These are phyloP conservation scores for Phytomonas sp. DNA, from an alignment of 208 protist genomes.

Conservation along the genomic window DNA sequence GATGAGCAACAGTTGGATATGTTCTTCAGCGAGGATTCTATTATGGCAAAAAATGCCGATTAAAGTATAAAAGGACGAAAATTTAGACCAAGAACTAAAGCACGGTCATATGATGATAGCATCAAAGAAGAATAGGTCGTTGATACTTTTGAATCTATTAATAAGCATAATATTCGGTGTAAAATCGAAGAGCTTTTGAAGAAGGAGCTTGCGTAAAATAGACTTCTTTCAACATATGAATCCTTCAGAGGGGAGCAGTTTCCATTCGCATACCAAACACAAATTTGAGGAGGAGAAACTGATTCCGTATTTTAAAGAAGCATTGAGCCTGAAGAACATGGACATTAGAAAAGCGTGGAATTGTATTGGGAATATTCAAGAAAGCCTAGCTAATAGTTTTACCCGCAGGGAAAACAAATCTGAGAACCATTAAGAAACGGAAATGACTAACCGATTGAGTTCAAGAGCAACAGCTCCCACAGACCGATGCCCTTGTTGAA, in stretches of 20 bases:
- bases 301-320: conserved; percentile 28
- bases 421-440: conserved; percentile 20
- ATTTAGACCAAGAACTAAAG: conserved; percentile 67
- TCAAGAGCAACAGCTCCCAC: conserved; percentile 25
- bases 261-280: conserved; percentile 20
- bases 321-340: conserved; percentile 25
- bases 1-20: conserved; percentile 48
- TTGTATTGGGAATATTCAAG: conserved; percentile 28
- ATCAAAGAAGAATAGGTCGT: conserved; percentile 84
- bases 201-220: conserved; percentile 55
- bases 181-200: conserved; percentile 59
- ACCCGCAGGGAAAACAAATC: conserved; percentile 38
- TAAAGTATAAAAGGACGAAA: conserved; percentile 70
- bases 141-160: conserved; percentile 61
- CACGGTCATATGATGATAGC: conserved; percentile 43
- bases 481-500: conserved; percentile 11
- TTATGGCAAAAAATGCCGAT: conserved; percentile 49
- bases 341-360: conserved; percentile 17
- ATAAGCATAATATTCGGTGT: conserved; percentile 80
- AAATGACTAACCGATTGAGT: conserved; percentile 25
- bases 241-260: conserved; percentile 24
- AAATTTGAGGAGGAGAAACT: conserved; percentile 36
- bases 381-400: conserved; percentile 20
- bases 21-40: conserved; percentile 63
- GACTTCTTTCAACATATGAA: conserved; percentile 43